These are phyloP conservation scores for Cicer yamashitae DNA, from an alignment of 306 rosid species.

Conservation along the genomic window DNA sequence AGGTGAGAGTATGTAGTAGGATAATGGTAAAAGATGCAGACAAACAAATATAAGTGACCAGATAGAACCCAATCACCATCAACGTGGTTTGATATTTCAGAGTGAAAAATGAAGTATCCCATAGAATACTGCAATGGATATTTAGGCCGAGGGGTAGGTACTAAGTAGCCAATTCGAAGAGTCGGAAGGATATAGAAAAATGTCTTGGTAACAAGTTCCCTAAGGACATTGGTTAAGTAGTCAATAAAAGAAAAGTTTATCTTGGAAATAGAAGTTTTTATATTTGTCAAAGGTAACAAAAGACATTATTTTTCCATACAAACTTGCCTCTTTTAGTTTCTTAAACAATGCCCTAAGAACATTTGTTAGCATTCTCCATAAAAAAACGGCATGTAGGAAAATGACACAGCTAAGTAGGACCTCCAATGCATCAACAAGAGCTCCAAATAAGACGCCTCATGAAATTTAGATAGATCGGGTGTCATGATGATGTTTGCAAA, in stretches of 20 bases:
- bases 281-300: no score
- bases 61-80: constrained; percentile 22
- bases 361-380: no score
- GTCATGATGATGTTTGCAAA: not conserved
- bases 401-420: not conserved
- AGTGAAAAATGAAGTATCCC: constrained; percentile 27
- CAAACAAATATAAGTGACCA: not conserved
- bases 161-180: not conserved
- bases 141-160: not conserved
- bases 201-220: not conserved
- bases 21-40: not conserved
- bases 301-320: no score
- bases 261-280: no score
- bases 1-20: not conserved
- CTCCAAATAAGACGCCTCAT: constrained; percentile 4
- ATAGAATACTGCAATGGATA: constrained; percentile 26
- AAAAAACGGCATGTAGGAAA: constrained; percentile 14
- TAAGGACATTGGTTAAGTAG: no score
- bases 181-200: constrained; percentile 14
- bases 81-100: constrained; percentile 4
- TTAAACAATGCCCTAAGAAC: no score
- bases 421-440: not conserved
- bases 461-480: constrained; percentile 1
- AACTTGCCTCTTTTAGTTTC: no score
- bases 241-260: no score